Evolutionary conservation across 257 asterid genomes (phyloP).

Genomic region (Prunella vulgaris): DNA sequence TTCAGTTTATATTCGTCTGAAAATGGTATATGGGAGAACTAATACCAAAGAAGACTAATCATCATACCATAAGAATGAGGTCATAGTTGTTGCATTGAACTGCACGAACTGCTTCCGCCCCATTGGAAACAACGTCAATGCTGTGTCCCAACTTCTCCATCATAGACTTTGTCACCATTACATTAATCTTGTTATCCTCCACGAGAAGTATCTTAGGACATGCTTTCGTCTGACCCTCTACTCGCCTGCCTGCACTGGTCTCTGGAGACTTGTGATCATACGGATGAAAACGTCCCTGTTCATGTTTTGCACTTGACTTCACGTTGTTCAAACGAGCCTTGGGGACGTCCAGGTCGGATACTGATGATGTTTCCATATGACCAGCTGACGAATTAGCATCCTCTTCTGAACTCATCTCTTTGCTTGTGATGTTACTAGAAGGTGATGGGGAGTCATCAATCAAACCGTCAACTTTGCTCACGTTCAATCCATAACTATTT

Average conservation of each 20-base stretch:
- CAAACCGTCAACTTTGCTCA: constrained; percentile 20
- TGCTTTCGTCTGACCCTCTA: constrained; percentile 13
- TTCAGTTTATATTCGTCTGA: neutral
- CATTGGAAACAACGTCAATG: constrained; percentile 61
- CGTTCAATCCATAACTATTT: constrained; percentile 28
- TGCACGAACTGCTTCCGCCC: constrained; percentile 73
- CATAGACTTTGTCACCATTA: constrained; percentile 79
- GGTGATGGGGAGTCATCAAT: constrained; percentile 39
- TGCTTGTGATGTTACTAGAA: constrained; percentile 30
- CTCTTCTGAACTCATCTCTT: constrained; percentile 42
- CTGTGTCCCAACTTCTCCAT: constrained; percentile 76
- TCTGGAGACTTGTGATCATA: constrained; percentile 14
- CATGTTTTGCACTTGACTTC: constrained; percentile 12
- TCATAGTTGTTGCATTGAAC: constrained; percentile 49
- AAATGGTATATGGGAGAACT: neutral
- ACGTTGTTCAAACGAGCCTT: constrained; percentile 17
- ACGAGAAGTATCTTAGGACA: constrained; percentile 69
- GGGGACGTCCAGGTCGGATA: constrained; percentile 28
- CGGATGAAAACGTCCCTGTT: constrained; percentile 15
- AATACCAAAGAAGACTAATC: neutral
- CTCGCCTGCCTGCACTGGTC: constrained; percentile 16
- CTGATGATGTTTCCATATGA: constrained; percentile 27
- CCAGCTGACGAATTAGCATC: constrained; percentile 37
- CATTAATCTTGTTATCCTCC: constrained; percentile 77
- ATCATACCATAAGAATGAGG: constrained; percentile 68